Base-by-base conservation (phyloP, 2,329 filamentous ascomycete genomes). In the Penicillium olsonii region DNA sequence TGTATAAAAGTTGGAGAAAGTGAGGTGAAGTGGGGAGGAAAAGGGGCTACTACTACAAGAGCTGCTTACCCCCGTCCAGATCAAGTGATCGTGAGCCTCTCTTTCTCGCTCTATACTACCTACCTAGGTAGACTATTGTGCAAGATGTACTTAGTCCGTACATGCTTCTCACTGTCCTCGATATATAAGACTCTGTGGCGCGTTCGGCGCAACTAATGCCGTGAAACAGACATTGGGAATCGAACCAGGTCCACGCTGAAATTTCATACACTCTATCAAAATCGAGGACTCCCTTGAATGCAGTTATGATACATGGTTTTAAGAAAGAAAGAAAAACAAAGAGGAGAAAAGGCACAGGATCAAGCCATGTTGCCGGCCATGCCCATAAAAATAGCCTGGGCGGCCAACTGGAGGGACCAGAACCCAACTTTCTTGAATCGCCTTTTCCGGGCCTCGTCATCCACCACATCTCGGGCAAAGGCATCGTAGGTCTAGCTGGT, bases 351-450 rank as follows among this genome's bases (percentile, higher is more conserved):
- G 55, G 44, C 60, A 63, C 56, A 65, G 47, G 38, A 54, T 72
- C 64, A 84, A 48, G 80, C 81, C 54, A 84, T 78, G 59, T 91
- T 94, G 14, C 92, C 92, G 4, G 92, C 92, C 79, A 97, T 88
- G 9, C 94, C 94, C 75, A 97, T 87, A 67, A 97, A 94, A 29
- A 99, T 81, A 3, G 92, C 94, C 68, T 99, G 94, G 7, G 92
- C 88, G 6, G 92, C 90, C 49, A 99, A 77, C 61, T 92, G 92
- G 48, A 97, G 79, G 3, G 91, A 96, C 94, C 94, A 99, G 63
- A 97, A 86, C 26, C 94, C 94, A 22, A 96, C 94, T 73, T 97
- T 96, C 70, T 92, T 95, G 67, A 99, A 87, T 37, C 94, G 82
- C 42, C 92, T 81, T 60, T 90, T 87, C 44, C 91, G 85, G 58